Evolutionary conservation across 2,329 filamentous ascomycete genomes (phyloP), one percentile per base, ranked within the genome.

Genomic region (Mycosphaerelloides madeirae): DNA sequence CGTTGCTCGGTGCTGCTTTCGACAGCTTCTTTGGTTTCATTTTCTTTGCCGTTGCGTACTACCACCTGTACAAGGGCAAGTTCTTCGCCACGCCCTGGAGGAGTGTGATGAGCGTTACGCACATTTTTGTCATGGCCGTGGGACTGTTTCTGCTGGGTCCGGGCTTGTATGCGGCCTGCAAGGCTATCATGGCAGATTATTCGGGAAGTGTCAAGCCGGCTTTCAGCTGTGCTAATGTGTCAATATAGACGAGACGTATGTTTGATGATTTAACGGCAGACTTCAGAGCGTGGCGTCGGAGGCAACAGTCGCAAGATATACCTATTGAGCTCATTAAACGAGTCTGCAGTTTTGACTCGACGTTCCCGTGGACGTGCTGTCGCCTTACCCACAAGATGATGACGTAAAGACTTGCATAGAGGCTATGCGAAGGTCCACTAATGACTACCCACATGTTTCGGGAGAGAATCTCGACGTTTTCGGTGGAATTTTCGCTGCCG

Each of bases 151-250:
- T 76, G 48, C 60, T 76, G 13, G 74, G 74, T 3, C 74, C 73
- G 0, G 74, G 74, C 0, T 52, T 76, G n/a, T 76, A 76, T 56
- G 72, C 73, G 25, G 74, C 74, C 12, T 68, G 75, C 3, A 62
- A 76, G 59, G 73, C 74, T 9, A 76, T 76, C 41, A 75, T 75
- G 43, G 65, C 63, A 3, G 74, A 76, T 60, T 77, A 76, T 44
- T 61, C 68, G 2, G 66, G 68, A 2, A 50, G 57, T 16, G 66
- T 67, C 1, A 67, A 61, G 29, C 73, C 73, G 9, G 72, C 73
- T 3, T 77, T 77, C 46, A 72, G 68, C 31, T 76, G 74, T 62
- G 66, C 68, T 3, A 71, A 76, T 59, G 48, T 74, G 43, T 61
- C 72, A 16, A 67, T 76, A n/a, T 76, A 62, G 49, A 46, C 20